Evolutionary conservation across 2,329 filamentous ascomycete species (phyloP).

Genomic region (Nannizziopsis arthrosporioides): DNA sequence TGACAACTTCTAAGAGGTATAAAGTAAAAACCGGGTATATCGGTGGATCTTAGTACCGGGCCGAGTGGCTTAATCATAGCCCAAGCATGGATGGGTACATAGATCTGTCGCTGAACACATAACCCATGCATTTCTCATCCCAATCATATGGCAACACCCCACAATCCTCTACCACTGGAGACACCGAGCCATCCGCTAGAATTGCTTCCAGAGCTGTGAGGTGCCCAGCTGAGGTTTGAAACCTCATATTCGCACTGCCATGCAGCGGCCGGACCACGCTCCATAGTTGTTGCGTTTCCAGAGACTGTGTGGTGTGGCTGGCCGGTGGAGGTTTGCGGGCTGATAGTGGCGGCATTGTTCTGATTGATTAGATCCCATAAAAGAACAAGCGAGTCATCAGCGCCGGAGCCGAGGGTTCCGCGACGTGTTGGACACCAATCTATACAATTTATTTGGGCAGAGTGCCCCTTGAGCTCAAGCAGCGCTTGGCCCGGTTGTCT

Average conservation of each 20-base stretch:
- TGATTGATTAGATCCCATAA: slow-evolving; percentile 85
- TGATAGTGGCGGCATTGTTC: slow-evolving; percentile 40
- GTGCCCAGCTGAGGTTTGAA: slow-evolving; percentile 39
- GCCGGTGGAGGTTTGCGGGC: slow-evolving; percentile 11
- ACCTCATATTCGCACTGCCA: slow-evolving; percentile 40
- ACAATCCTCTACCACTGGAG: slow-evolving; percentile 36
- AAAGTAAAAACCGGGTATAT: no score
- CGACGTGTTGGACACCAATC: slow-evolving; percentile 87
- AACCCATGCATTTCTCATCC: no score
- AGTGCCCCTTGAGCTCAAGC: slow-evolving; percentile 82
- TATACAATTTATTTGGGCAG: slow-evolving; percentile 74
- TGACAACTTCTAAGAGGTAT: no score
- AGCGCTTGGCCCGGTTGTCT: slow-evolving; percentile 91
- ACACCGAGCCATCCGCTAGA: slow-evolving; percentile 34
- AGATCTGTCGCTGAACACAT: no score
- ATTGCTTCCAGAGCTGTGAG: slow-evolving; percentile 28
- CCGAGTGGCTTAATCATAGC: no score
- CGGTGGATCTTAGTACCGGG: no score
- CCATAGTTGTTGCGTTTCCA: slow-evolving; percentile 23
- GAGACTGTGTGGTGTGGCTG: slow-evolving; percentile 7
- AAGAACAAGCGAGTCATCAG: slow-evolving; percentile 80
- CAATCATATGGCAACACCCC: slow-evolving; percentile 31
- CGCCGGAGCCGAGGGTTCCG: slow-evolving; percentile 81
- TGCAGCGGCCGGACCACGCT: slow-evolving; percentile 35
- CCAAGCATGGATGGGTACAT: no score